phyloP scores from a whole-genome alignment of 805 yeast species.

The Priceomyces melissophilus region DNA sequence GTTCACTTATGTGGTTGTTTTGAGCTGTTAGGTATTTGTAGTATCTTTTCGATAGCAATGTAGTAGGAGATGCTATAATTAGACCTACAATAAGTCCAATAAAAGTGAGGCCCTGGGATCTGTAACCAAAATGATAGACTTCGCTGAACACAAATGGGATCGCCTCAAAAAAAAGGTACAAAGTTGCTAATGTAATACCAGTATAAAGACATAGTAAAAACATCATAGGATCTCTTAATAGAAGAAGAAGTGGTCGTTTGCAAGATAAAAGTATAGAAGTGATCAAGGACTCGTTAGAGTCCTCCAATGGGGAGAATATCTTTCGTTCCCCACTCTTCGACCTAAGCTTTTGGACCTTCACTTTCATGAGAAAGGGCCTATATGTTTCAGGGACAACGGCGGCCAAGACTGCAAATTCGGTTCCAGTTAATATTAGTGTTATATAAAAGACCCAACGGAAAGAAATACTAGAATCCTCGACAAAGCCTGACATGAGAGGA shows the following conservation, averaged over 20 bases:
- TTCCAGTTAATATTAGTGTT: slow-evolving; percentile 37
- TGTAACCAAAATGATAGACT: slow-evolving; percentile 54
- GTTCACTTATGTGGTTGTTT: slow-evolving; percentile 49
- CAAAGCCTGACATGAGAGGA: slow-evolving; percentile 50
- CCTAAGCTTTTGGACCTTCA: slow-evolving; percentile 32
- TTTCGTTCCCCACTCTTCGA: slow-evolving; percentile 41
- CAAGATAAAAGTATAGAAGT: slow-evolving; percentile 34
- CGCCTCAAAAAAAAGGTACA: slow-evolving; percentile 36
- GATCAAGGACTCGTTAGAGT: slow-evolving; percentile 23
- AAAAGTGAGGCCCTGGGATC: slow-evolving; percentile 69
- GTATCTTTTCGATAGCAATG: too few relatives aligned
- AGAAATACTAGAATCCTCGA: slow-evolving; percentile 29
- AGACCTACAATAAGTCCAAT: slow-evolving; percentile 66
- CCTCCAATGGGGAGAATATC: slow-evolving; percentile 37
- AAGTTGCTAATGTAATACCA: slow-evolving; percentile 39
- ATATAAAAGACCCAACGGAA: slow-evolving; percentile 57
- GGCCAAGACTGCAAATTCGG: slow-evolving; percentile 29
- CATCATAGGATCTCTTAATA: slow-evolving; percentile 27
- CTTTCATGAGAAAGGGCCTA: slow-evolving; percentile 34
- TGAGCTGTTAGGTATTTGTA: too few relatives aligned
- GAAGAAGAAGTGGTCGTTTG: slow-evolving; percentile 27
- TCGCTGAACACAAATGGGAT: slow-evolving; percentile 38
- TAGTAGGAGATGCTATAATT: slow-evolving; percentile 36
- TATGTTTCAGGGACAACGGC: slow-evolving; percentile 36
- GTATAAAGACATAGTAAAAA: slow-evolving; percentile 35